Evolutionary conservation across 2,329 filamentous ascomycete genomes (phyloP).

Genomic region (Bipolaris bicolor): DNA sequence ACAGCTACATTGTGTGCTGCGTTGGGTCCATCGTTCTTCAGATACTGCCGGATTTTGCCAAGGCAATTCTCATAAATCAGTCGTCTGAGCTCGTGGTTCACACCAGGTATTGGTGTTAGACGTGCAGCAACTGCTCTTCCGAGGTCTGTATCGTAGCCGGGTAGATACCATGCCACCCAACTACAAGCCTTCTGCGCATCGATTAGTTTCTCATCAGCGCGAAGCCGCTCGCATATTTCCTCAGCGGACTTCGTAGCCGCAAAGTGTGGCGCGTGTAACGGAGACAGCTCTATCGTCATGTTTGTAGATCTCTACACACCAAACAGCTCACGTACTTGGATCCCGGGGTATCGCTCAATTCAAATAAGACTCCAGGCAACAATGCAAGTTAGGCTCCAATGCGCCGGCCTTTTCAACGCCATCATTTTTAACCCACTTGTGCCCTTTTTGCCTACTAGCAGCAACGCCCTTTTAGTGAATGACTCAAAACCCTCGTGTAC

Average conservation of each 20-base stretch:
- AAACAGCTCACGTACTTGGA: too few relatives aligned
- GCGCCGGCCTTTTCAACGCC: too few relatives aligned
- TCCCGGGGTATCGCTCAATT: too few relatives aligned
- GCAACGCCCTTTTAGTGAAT: too few relatives aligned
- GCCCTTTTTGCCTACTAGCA: too few relatives aligned
- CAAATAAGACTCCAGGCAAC: too few relatives aligned
- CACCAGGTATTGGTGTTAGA: not conserved
- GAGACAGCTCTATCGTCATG: not conserved
- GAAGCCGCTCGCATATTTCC: conserved; percentile 9
- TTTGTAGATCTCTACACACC: too few relatives aligned
- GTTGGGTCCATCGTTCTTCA: not conserved
- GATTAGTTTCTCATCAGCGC: conserved; percentile 14
- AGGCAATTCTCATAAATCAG: conserved; percentile 5
- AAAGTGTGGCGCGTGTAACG: conserved; percentile 9
- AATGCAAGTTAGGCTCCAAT: too few relatives aligned
- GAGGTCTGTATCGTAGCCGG: not conserved
- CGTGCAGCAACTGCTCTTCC: conserved; percentile 4
- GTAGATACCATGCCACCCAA: conserved; percentile 16
- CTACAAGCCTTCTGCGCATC: conserved; percentile 13
- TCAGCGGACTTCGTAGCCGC: conserved; percentile 2
- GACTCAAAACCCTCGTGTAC: too few relatives aligned
- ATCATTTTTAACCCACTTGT: too few relatives aligned
- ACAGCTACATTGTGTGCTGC: not conserved
- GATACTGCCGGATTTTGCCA: not conserved
- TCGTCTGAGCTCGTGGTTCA: conserved; percentile 4